Evolutionary conservation across 345 rosid genomes (phyloP), one percentile per base, ranked within the genome.

Genomic region (Tarenaya hassleriana): DNA sequence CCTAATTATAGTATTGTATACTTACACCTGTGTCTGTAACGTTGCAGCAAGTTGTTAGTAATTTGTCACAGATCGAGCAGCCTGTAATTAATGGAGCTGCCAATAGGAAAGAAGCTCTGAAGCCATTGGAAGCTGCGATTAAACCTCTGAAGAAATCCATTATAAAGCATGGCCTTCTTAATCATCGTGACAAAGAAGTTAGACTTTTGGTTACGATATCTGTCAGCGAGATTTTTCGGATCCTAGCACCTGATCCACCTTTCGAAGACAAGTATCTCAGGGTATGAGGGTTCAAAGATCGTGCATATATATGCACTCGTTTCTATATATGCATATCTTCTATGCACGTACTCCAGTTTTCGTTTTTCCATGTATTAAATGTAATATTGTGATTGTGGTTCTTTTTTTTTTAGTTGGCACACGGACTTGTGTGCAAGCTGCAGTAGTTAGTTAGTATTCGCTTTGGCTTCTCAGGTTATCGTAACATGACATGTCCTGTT

Each of bases 161-260:
- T 55, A 46, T 71, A 34, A 77, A 82, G 73, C 88, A 77, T 43
- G 70, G 58, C 19, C 88, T 91, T 42, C 76, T 67, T 60, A 70
- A 60, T 16, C 81, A 81, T 16, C 66, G 60, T 16, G 96, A 87
- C 52, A 91, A 77, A 38, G 98, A 83, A 52, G 74, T 84, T 41
- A 81, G 74, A 40, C 84, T 91, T 47, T 48, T 88, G 69, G 86
- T 81, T 60, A 77, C 94, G 45, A 77, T 80, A 14, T 84, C 95
- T 62, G 77, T 80, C 48, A 56, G 69, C 47, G 98, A 92, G 60
- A 40, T 73, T 27, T 92, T 88, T 44, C 76, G 96, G 50, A 72
- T 92, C 60, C 54, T 81, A 53, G 95, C 98, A 38, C 98, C 98
- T 11, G 75, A 79, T 10, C 86, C 72, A 12, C 95, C 96, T 47